Evolutionary conservation across 441 rosid genomes (phyloP), one percentile per base, ranked within the genome.

Genomic region (Adansonia gregorii): DNA sequence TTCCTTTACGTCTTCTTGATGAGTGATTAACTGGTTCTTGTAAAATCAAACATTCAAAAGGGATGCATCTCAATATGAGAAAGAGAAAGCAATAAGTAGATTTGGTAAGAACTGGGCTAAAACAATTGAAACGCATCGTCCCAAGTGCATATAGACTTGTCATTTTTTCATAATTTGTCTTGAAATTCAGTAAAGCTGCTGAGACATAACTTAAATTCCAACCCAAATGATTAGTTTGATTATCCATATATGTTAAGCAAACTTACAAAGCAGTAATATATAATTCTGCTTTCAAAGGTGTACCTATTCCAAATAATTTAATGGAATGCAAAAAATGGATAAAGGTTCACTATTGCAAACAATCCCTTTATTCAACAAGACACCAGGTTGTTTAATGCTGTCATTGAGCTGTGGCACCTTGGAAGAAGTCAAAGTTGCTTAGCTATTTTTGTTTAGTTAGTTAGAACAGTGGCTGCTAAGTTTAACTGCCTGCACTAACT

Each of bases 381-480:
- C 45, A 9, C 66, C 27, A 14, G 51, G 39, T 20, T 51, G 55
- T 73, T 55, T 52, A 17, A 14, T 43, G 24, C 27, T 78, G 15
- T 39, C 55, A 63, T 64, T 72, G 52, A 14, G 66, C 49, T 71
- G 64, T 51, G 55, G 35, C 31, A 39, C 14, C 10, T 15, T 59
- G 45, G 41, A 20, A 58, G 15, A 20, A 58, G 3, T 68, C 35
- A 45, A 14, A 55, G 22, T 68, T 46, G 3, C 55, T 55, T 17
- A 52, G 7, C 9, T 55, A 31, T 27, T 55, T 75, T 35, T 6
- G 54, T 9, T 51, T 31, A 52, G 27, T 24, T 71, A 19, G 67
- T 54, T 63, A 31, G 43, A 65, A 66, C 0, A 6, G 39, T 79
- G 67, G 45, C 11, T 72, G 35, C 45, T 73, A 73, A 20, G 67